A percentile compares a stretch with the other conserved stretches of the same genome.
These are phyloP conservation scores for Bocquillonia castaneifolia DNA, from an alignment of 441 rosid species.

Conservation along the genomic window DNA sequence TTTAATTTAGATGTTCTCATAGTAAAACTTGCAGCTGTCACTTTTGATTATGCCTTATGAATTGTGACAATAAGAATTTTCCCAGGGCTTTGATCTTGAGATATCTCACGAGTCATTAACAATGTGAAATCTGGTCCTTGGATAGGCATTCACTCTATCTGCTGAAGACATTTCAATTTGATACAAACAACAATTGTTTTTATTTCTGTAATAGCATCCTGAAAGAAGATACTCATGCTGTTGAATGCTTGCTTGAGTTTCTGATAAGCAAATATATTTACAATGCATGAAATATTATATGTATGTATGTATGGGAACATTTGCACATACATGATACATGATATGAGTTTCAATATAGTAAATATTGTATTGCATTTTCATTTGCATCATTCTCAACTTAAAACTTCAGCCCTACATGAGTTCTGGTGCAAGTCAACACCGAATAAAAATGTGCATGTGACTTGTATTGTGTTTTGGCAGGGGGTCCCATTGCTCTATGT, in stretches of 20 bases:
- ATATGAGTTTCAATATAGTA: neutral
- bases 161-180: neutral
- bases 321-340: neutral
- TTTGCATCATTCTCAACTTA: neutral
- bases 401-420: neutral
- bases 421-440: conserved; percentile 1
- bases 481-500: conserved; percentile 84
- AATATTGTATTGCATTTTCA: neutral
- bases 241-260: conserved; percentile 9
- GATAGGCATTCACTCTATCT: neutral
- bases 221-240: neutral
- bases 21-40: neutral
- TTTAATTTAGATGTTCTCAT: neutral
- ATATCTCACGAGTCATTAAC: neutral
- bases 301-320: neutral
- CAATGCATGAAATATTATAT: neutral
- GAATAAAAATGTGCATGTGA: conserved; percentile 10
- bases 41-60: neutral
- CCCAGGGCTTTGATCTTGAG: neutral
- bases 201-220: neutral
- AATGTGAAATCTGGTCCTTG: neutral
- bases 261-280: neutral
- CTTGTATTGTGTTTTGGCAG: conserved; percentile 39
- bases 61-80: neutral
- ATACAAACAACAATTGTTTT: neutral